A percentile compares a stretch with the other conserved stretches of the same genome.
Conservation (phyloP, 331 rosid species). For the Acacia pycnantha region DNA sequence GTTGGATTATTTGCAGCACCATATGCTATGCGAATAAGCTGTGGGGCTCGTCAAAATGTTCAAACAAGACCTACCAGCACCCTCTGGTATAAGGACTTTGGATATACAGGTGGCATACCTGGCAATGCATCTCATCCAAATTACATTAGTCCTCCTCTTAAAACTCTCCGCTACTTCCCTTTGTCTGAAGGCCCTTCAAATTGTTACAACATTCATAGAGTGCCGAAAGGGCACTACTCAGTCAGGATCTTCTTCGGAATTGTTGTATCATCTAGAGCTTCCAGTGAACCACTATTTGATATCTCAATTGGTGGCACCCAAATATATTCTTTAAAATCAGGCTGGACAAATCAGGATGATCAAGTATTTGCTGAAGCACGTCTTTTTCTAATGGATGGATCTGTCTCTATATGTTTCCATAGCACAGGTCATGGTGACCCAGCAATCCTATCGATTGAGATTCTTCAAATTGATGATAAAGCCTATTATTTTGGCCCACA, state of each 20-base stretch:
- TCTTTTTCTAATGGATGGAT: slow-evolving; percentile 61
- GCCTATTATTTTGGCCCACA: slow-evolving; percentile 66
- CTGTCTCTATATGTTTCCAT: slow-evolving; percentile 88
- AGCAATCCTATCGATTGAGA: slow-evolving; percentile 80
- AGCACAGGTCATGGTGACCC: slow-evolving; percentile 99
- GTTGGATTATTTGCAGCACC: slow-evolving; percentile 59
- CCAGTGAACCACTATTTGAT: slow-evolving; percentile 79
- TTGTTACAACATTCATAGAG: slow-evolving; percentile 71
- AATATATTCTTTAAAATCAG: slow-evolving; percentile 75
- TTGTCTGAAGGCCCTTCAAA: slow-evolving; percentile 81
- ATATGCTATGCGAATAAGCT: slow-evolving; percentile 84
- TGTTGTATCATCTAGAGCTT: slow-evolving; percentile 47
- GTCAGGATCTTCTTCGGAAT: slow-evolving; percentile 84
- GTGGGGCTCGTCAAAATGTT: slow-evolving; percentile 85
- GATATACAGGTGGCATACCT: slow-evolving; percentile 89
- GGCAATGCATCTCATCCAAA: slow-evolving; percentile 62
- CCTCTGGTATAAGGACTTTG: slow-evolving; percentile 85
- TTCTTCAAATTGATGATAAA: slow-evolving; percentile 77
- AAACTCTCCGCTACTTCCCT: slow-evolving; percentile 86
- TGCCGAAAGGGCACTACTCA: slow-evolving; percentile 86
- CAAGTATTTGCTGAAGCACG: slow-evolving; percentile 74
- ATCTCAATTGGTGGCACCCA: slow-evolving; percentile 89
- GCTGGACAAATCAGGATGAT: slow-evolving; percentile 80
- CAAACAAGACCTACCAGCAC: slow-evolving; percentile 74
- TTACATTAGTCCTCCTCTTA: slow-evolving; percentile 73